Conservation (phyloP, 1,284 basidiomycete species). For the Somion occarium region DNA sequence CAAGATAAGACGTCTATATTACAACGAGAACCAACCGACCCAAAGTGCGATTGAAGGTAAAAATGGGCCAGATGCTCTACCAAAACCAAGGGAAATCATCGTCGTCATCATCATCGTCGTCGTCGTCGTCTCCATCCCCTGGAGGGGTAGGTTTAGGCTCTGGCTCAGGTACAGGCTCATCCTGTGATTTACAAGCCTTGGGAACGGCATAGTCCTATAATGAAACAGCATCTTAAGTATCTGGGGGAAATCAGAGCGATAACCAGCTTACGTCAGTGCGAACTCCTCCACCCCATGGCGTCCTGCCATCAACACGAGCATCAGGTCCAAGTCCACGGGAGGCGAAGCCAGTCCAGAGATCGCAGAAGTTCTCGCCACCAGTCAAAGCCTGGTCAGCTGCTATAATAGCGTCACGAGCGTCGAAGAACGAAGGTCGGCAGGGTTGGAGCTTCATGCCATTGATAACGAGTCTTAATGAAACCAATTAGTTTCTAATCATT, state of each 20-base stretch:
- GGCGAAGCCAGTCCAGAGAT: constrained; percentile 86
- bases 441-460: constrained; percentile 94
- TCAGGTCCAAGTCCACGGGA: constrained; percentile 77
- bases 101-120: constrained; percentile 8
- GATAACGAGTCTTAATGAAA: constrained; percentile 59
- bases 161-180: constrained; percentile 3
- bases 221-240: neutral
- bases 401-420: constrained; percentile 90
- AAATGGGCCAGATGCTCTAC: neutral
- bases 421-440: constrained; percentile 89
- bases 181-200: neutral
- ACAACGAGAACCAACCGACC: no score
- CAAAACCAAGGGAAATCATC: constrained; percentile 4
- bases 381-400: constrained; percentile 90
- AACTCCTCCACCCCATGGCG: constrained; percentile 94
- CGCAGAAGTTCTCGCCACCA: constrained; percentile 88
- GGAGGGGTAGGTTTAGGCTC: constrained; percentile 6
- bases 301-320: constrained; percentile 69
- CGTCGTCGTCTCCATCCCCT: constrained; percentile 5
- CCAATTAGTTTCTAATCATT: neutral
- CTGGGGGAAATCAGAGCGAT: neutral
- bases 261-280: constrained; percentile 46
- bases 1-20: neutral
- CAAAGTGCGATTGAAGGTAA: neutral
- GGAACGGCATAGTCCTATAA: constrained; percentile 1